Conservation (phyloP, 345 rosid genomes). For the Populus tremula region DNA sequence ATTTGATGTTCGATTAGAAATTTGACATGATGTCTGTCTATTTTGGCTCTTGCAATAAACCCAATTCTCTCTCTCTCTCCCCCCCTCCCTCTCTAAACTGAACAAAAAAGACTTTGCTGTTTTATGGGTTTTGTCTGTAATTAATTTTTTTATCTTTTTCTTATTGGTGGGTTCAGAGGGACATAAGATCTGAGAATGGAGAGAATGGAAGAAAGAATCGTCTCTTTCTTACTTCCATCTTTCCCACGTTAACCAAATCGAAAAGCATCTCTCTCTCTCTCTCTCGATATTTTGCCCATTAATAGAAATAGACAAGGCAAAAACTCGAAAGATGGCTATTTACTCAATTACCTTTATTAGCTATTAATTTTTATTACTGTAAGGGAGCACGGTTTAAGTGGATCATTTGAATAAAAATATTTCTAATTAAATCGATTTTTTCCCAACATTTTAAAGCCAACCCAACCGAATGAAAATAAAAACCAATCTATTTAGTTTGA, state of each 20-base stretch:
- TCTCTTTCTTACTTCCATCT: slow-evolving; percentile 46
- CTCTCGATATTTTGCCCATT: slow-evolving; percentile 1
- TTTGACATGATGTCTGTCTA: background rate
- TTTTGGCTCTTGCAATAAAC: background rate
- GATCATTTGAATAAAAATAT: too few species aligned
- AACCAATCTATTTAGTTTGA: too few species aligned
- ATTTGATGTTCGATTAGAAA: background rate
- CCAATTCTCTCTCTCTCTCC: background rate
- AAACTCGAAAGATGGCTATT: slow-evolving; percentile 24
- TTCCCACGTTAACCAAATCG: slow-evolving; percentile 78
- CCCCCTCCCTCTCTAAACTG: background rate
- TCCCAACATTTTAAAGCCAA: too few species aligned
- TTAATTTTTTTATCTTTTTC: background rate
- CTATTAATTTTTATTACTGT: slow-evolving; percentile 17
- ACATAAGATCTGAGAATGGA: background rate
- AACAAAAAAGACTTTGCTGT: background rate
- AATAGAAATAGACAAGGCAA: slow-evolving; percentile 34
- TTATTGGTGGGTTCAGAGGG: slow-evolving; percentile 10
- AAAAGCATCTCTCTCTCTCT: slow-evolving; percentile 41
- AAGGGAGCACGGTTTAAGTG: too few species aligned
- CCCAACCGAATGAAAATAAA: too few species aligned
- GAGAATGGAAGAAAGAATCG: slow-evolving; percentile 28
- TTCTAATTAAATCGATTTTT: too few species aligned
- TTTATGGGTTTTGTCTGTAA: background rate
- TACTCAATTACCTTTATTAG: slow-evolving; percentile 38